A percentile compares a stretch with the other conserved stretches of the same genome.
Conservation (phyloP, 2,329 filamentous ascomycete genomes). For the Diaporthe vaccinii region DNA sequence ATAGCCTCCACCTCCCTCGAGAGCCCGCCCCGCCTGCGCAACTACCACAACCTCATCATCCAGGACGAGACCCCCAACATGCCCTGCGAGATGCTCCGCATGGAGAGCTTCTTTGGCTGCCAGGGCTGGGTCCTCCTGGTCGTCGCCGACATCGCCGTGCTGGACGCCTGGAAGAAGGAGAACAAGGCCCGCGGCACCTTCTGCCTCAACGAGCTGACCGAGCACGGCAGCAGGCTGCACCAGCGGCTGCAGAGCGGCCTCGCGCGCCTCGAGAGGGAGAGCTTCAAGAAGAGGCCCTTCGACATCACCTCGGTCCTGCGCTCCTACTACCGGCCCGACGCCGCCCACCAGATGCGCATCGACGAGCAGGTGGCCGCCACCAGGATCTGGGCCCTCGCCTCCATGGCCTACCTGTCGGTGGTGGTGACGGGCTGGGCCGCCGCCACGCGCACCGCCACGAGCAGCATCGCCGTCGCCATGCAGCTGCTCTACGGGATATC, state of each 20-base stretch:
- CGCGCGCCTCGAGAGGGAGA: constrained; percentile 38
- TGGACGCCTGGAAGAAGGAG: constrained; percentile 66
- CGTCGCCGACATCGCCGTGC: constrained; percentile 64
- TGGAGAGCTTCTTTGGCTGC: constrained; percentile 66
- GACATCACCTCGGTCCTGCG: constrained; percentile 40
- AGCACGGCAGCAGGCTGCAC: constrained; percentile 42
- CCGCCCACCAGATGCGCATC: constrained; percentile 36
- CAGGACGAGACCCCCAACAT: constrained; percentile 49
- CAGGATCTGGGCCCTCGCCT: constrained; percentile 47
- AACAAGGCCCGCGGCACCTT: constrained; percentile 57
- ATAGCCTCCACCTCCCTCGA: constrained; percentile 62
- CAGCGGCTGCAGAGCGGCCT: constrained; percentile 39
- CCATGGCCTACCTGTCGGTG: constrained; percentile 46
- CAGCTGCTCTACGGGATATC: constrained; percentile 43
- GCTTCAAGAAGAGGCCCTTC: constrained; percentile 41
- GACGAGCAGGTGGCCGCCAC: constrained; percentile 44
- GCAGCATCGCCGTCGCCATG: constrained; percentile 44
- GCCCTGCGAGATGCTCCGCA: constrained; percentile 48
- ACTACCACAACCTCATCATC: constrained; percentile 58
- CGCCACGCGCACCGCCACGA: constrained; percentile 42
- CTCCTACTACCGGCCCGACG: constrained; percentile 33
- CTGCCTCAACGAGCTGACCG: constrained; percentile 47
- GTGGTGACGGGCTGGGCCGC: constrained; percentile 46
- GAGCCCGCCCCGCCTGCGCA: constrained; percentile 56
- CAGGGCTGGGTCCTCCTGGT: constrained; percentile 66